Evolutionary conservation across 306 rosid genomes (phyloP).

Genomic region (Cucurbita argyrosperma): DNA sequence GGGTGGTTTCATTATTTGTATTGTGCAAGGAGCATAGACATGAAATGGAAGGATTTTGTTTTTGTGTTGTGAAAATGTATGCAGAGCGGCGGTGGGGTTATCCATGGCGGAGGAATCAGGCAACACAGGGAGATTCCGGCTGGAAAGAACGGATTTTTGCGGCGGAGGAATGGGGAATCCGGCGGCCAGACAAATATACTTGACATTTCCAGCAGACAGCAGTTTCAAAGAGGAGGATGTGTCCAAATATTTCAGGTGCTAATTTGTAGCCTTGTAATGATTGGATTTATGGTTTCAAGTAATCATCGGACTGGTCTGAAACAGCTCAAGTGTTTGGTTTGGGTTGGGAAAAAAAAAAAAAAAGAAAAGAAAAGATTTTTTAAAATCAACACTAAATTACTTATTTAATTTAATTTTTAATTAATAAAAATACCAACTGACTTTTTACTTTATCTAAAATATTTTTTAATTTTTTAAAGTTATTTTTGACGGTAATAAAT

Average conservation of each 20-base stretch:
- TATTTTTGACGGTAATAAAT: too few species aligned
- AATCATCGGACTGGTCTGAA: neutral
- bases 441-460: too few species aligned
- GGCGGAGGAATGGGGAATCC: constrained; percentile 63
- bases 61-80: neutral
- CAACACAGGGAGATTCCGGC: constrained; percentile 54
- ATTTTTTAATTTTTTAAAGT: too few species aligned
- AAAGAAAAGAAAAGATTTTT: neutral
- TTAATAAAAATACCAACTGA: too few species aligned
- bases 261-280: neutral
- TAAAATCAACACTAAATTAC: neutral
- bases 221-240: constrained; percentile 96
- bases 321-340: neutral
- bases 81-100: constrained; percentile 73
- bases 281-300: neutral
- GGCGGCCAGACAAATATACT: constrained; percentile 80
- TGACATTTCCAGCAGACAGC: constrained; percentile 94
- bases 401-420: neutral
- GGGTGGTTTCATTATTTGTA: too few species aligned
- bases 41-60: too few species aligned
- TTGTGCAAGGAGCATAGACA: too few species aligned
- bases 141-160: constrained; percentile 54
- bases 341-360: too few species aligned
- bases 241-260: constrained; percentile 79
- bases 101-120: constrained; percentile 75